A percentile compares a stretch with the other conserved stretches of the same genome.
phyloP scores from a whole-genome alignment of 345 rosid genomes.

The Eucalyptus pauciflora region DNA sequence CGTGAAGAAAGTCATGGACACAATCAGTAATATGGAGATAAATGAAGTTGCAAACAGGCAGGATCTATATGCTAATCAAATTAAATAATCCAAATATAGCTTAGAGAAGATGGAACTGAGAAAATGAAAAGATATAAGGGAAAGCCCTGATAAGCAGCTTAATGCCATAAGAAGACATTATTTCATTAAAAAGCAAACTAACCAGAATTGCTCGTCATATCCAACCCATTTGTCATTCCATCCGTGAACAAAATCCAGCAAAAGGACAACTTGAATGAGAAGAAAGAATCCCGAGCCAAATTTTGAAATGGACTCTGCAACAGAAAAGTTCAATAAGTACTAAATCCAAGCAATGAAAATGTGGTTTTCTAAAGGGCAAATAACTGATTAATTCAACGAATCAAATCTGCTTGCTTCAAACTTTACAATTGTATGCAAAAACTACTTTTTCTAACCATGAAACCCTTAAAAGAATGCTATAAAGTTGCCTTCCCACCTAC shows the following conservation, averaged over 20 bases:
- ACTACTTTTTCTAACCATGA: not conserved
- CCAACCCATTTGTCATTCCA: slow-evolving; percentile 99
- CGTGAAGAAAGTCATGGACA: not conserved
- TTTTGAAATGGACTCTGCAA: slow-evolving; percentile 76
- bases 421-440: not conserved
- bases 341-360: not conserved
- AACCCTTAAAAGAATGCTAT: not conserved
- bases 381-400: not conserved
- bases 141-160: not conserved
- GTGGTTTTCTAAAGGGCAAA: not conserved
- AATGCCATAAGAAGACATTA: not conserved
- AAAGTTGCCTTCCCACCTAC: not conserved
- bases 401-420: not conserved
- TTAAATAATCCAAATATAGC: not conserved
- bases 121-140: not conserved
- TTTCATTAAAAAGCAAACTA: slow-evolving; percentile 8
- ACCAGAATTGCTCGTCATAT: slow-evolving; percentile 97
- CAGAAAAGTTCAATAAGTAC: not conserved
- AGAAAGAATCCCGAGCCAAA: slow-evolving; percentile 96
- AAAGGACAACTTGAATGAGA: slow-evolving; percentile 96
- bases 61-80: not conserved
- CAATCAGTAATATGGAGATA: not conserved
- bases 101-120: not conserved
- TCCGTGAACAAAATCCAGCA: slow-evolving; percentile 95
- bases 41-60: not conserved